Conservation (phyloP, 192 early-diverging fungal species). For the Mortierella antarctica region DNA sequence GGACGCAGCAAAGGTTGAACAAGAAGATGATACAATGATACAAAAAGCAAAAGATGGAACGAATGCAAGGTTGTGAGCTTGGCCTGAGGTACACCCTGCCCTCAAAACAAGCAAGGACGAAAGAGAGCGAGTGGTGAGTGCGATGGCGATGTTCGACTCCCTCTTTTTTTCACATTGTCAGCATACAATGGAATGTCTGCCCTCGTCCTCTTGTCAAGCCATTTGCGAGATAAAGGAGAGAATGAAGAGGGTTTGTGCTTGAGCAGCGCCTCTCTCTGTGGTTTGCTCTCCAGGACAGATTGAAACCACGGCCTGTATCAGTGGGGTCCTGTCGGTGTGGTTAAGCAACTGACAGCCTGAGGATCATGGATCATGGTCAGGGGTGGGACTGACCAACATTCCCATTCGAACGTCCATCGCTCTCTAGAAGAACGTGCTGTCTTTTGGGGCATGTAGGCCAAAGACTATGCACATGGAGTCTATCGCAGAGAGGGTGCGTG, state of each 20-base stretch:
- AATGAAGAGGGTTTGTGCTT: neutral
- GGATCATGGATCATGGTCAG: too few species aligned
- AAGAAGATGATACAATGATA: neutral
- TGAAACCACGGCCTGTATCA: conserved; percentile 3
- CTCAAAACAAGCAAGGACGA: neutral
- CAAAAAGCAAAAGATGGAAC: neutral
- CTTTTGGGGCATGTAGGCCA: too few species aligned
- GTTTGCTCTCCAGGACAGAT: conserved; percentile 26
- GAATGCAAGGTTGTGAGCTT: neutral
- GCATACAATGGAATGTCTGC: conserved; percentile 30
- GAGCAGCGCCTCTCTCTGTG: neutral
- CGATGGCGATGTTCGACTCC: neutral
- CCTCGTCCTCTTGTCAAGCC: neutral
- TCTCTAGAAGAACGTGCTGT: too few species aligned
- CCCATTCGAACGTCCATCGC: too few species aligned
- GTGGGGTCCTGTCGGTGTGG: too few species aligned
- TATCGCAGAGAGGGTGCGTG: too few species aligned
- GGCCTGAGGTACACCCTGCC: too few species aligned
- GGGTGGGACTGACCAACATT: too few species aligned
- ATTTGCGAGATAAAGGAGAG: neutral
- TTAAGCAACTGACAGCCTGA: too few species aligned
- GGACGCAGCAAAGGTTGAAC: neutral
- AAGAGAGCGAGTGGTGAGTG: neutral
- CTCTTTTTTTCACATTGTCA: conserved; percentile 11
- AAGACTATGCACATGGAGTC: too few species aligned